These are phyloP conservation scores for Allium cepa DNA, from an alignment of 106 monocot genomes.

Conservation along the genomic window DNA sequence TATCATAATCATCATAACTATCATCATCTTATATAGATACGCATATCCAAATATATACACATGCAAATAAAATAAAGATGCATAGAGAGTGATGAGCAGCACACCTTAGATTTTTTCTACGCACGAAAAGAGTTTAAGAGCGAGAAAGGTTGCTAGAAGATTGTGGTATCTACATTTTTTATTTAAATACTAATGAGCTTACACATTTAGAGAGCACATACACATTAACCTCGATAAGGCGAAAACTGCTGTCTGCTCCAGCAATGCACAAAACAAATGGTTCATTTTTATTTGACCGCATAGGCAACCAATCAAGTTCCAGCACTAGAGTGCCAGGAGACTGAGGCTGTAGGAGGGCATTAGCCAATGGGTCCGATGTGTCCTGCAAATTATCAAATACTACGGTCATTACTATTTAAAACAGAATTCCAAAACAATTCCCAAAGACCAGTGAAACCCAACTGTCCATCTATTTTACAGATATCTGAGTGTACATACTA, in stretches of 20 bases:
- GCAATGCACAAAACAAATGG: conserved; percentile 89
- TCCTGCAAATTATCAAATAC: conserved; percentile 45
- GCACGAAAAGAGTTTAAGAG: not conserved
- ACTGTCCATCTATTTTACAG: too few relatives aligned
- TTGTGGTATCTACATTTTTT: not conserved
- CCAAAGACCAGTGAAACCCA: too few relatives aligned
- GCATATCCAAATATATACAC: too few relatives aligned
- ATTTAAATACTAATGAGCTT: not conserved
- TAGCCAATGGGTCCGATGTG: conserved; percentile 86
- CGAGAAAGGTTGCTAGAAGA: not conserved
- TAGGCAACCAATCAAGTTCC: conserved; percentile 98
- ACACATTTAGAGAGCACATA: conserved; percentile 28
- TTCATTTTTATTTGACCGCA: conserved; percentile 64
- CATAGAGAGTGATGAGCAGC: too few relatives aligned
- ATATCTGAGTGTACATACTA: too few relatives aligned
- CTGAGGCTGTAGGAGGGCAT: conserved; percentile 89
- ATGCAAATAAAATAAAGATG: too few relatives aligned
- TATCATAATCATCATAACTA: too few relatives aligned
- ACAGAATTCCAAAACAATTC: too few relatives aligned
- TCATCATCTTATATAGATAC: too few relatives aligned
- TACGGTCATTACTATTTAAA: too few relatives aligned
- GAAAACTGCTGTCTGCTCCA: conserved; percentile 98
- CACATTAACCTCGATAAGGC: conserved; percentile 93
- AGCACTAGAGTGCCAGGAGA: conserved; percentile 94
- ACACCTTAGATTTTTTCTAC: too few relatives aligned